Evolutionary conservation across 164 flowering plant genomes (phyloP).

Genomic region (Protea cynaroides): DNA sequence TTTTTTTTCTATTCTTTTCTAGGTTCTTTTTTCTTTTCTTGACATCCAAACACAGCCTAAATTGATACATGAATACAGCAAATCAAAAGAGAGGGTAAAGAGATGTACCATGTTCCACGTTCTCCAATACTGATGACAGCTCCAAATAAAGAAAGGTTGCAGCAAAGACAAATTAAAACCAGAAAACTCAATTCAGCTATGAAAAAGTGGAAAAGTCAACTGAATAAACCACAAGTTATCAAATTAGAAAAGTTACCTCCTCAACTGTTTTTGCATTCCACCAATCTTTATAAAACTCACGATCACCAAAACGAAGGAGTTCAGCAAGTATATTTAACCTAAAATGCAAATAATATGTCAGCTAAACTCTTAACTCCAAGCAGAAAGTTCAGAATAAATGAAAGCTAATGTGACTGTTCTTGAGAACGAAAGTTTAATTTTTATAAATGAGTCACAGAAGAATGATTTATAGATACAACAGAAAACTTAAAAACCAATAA

Average conservation of each 20-base stretch:
- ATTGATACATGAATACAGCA: not conserved
- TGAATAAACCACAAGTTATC: conserved; percentile 5
- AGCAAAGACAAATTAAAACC: conserved; percentile 8
- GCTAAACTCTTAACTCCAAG: not conserved
- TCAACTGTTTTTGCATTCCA: conserved; percentile 97
- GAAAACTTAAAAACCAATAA: too few relatives aligned
- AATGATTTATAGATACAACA: too few relatives aligned
- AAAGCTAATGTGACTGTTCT: too few relatives aligned
- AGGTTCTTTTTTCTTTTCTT: too few relatives aligned
- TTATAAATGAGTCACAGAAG: not conserved
- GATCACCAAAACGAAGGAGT: conserved; percentile 91
- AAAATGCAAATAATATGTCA: conserved; percentile 17
- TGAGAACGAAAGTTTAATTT: too few relatives aligned
- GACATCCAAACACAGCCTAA: too few relatives aligned
- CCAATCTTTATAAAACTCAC: conserved; percentile 99
- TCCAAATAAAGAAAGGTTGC: conserved; percentile 10
- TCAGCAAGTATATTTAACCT: conserved; percentile 99
- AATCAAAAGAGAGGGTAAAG: conserved; percentile 6
- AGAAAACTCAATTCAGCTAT: conserved; percentile 7
- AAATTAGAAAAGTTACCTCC: conserved; percentile 47
- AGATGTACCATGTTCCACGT: conserved; percentile 97
- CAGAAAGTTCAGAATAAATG: not conserved
- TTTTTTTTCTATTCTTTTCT: too few relatives aligned
- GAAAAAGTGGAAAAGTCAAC: not conserved
- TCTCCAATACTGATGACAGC: conserved; percentile 86